Percentiles rank a stretch among this genome's conserved stretches.
These are phyloP conservation scores for Zygosaccharomyces pseudorouxii DNA, from an alignment of 805 yeast species.

Conservation along the genomic window DNA sequence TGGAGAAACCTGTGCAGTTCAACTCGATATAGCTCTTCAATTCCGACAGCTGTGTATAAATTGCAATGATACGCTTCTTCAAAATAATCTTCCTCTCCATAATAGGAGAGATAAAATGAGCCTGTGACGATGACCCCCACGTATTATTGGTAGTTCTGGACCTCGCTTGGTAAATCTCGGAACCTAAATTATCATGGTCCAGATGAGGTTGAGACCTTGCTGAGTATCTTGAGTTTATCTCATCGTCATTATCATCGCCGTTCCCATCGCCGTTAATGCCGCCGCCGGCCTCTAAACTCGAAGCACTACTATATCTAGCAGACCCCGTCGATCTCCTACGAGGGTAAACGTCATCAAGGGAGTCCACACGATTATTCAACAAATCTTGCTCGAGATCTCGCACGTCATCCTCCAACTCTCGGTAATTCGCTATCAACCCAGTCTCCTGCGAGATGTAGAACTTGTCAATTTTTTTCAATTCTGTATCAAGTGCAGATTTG, in stretches of 20 bases:
- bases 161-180: constrained; percentile 11
- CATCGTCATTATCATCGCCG: constrained; percentile 5
- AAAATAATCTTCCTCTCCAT: constrained; percentile 47
- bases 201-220: constrained; percentile 1
- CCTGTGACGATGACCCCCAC: constrained; percentile 6
- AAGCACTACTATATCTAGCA: constrained; percentile 13
- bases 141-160: constrained; percentile 14
- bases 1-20: constrained; percentile 83
- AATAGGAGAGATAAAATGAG: constrained; percentile 15
- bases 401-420: constrained; percentile 56
- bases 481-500: constrained; percentile 67
- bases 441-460: constrained; percentile 68
- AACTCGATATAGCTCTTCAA: constrained; percentile 77
- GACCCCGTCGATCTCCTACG: constrained; percentile 13
- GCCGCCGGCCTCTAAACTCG: constrained; percentile 3
- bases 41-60: constrained; percentile 75
- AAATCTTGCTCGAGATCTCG: constrained; percentile 48
- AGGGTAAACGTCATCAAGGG: constrained; percentile 18
- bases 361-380: constrained; percentile 17
- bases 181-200: constrained; percentile 7
- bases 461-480: constrained; percentile 66
- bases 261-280: not conserved
- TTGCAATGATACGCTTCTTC: constrained; percentile 58
- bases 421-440: constrained; percentile 38
- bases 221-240: constrained; percentile 6